phyloP scores from a whole-genome alignment of 1,284 basidiomycete genomes.

The Trichosporon asahii region DNA sequence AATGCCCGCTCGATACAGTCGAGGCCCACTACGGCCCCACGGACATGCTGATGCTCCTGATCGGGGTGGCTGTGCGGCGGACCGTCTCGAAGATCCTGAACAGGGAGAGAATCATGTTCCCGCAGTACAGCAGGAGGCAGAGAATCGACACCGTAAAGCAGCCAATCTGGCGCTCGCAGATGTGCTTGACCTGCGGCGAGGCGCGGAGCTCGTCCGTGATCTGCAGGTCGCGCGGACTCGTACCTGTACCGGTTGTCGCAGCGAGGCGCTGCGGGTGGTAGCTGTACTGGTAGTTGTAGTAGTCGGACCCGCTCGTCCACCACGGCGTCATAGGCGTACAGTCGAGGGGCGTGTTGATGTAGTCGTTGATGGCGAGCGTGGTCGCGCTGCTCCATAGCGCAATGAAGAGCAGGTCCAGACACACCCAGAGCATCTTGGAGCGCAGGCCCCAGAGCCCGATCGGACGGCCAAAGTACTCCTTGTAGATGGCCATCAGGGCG shows the following conservation, averaged over 20 bases:
- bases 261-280: not conserved
- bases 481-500: constrained; percentile 52
- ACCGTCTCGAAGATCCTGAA: constrained; percentile 56
- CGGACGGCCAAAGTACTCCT: constrained; percentile 58
- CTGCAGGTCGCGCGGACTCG: not conserved
- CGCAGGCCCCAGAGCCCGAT: constrained; percentile 58
- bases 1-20: too few species aligned
- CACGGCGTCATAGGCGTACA: constrained; percentile 49
- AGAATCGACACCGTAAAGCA: constrained; percentile 48
- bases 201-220: constrained; percentile 7
- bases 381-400: constrained; percentile 48
- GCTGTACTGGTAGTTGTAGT: constrained; percentile 9
- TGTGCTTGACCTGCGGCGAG: not conserved
- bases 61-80: constrained; percentile 34
- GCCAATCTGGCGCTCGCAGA: constrained; percentile 51
- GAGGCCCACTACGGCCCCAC: not conserved
- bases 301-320: constrained; percentile 33
- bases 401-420: constrained; percentile 56
- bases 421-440: constrained; percentile 54
- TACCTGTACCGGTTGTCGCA: not conserved
- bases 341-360: constrained; percentile 56
- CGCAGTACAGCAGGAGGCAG: constrained; percentile 47
- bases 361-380: constrained; percentile 56
- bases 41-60: not conserved
- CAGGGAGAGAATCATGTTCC: constrained; percentile 53